phyloP scores from a whole-genome alignment of 192 early-diverging fungal species.

The Mortierella claussenii region DNA sequence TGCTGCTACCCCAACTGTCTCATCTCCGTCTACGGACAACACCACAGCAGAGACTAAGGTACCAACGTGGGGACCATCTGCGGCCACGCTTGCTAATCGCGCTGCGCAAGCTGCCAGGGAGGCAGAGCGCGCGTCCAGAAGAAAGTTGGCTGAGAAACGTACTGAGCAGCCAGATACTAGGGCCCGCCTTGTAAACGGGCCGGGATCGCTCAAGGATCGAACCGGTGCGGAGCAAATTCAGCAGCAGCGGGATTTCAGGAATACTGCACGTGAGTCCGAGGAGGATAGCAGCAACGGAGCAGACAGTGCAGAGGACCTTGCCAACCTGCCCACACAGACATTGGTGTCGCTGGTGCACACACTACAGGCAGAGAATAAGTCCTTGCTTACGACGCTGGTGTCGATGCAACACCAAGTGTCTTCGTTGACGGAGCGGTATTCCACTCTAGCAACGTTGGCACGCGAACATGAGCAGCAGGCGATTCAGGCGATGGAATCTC shows the following conservation, averaged over 20 bases:
- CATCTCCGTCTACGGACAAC: not conserved
- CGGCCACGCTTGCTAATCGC: constrained; percentile 42
- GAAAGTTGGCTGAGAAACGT: constrained; percentile 12
- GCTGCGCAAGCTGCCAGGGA: constrained; percentile 24
- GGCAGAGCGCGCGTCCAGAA: constrained; percentile 20
- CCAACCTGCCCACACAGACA: constrained; percentile 32
- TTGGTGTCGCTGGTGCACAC: constrained; percentile 48
- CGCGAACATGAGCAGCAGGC: constrained; percentile 60
- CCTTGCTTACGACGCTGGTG: constrained; percentile 54
- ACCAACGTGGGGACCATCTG: constrained; percentile 48
- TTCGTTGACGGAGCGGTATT: constrained; percentile 54
- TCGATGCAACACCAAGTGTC: constrained; percentile 63
- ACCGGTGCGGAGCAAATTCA: not conserved
- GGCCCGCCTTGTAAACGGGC: too few relatives aligned
- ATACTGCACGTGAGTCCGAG: not conserved
- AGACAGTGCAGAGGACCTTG: constrained; percentile 27
- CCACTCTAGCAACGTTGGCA: constrained; percentile 51
- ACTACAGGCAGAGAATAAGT: constrained; percentile 57
- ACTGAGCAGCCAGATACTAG: too few relatives aligned
- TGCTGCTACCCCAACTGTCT: not conserved
- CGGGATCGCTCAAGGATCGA: too few relatives aligned
- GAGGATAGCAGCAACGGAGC: constrained; percentile 20
- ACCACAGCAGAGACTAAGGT: constrained; percentile 13
- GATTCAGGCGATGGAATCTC: constrained; percentile 53
- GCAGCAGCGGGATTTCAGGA: not conserved